These are phyloP conservation scores for Naegleria lovaniensis DNA, from an alignment of 208 protist species.

Conservation along the genomic window DNA sequence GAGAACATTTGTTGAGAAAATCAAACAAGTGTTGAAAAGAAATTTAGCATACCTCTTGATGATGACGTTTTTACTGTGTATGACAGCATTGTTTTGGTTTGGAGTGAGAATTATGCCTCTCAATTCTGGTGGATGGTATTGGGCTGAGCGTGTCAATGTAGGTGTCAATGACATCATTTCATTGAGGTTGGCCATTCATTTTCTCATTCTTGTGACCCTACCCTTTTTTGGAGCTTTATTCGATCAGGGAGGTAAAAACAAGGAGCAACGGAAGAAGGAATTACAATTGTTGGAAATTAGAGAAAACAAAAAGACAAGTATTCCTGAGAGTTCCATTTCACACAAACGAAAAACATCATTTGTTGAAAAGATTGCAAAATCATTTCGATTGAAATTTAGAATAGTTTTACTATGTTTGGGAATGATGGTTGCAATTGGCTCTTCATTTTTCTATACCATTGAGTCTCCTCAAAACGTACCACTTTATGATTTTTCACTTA, in stretches of 20 bases:
- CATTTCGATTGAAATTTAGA: not conserved
- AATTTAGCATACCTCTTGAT: not conserved
- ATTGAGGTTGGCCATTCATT: not conserved
- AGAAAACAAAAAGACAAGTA: not conserved
- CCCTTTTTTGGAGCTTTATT: not conserved
- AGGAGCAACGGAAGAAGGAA: not conserved
- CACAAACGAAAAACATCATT: not conserved
- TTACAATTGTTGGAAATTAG: not conserved
- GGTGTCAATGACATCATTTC: not conserved
- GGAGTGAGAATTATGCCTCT: not conserved
- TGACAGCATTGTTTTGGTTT: not conserved
- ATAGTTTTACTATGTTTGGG: not conserved
- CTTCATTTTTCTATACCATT: not conserved
- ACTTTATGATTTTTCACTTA: not conserved
- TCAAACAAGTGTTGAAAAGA: not conserved
- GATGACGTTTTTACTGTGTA: not conserved
- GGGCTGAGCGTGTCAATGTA: not conserved
- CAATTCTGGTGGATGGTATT: not conserved
- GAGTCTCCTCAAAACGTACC: not conserved
- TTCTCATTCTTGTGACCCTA: not conserved
- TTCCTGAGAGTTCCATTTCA: not conserved
- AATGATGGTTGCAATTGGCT: not conserved
- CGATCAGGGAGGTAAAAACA: not conserved
- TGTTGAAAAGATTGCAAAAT: not conserved
- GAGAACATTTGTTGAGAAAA: not conserved